These are phyloP conservation scores for Mytilinidion resinicola DNA, from an alignment of 495 filamentous ascomycete genomes.

Conservation along the genomic window DNA sequence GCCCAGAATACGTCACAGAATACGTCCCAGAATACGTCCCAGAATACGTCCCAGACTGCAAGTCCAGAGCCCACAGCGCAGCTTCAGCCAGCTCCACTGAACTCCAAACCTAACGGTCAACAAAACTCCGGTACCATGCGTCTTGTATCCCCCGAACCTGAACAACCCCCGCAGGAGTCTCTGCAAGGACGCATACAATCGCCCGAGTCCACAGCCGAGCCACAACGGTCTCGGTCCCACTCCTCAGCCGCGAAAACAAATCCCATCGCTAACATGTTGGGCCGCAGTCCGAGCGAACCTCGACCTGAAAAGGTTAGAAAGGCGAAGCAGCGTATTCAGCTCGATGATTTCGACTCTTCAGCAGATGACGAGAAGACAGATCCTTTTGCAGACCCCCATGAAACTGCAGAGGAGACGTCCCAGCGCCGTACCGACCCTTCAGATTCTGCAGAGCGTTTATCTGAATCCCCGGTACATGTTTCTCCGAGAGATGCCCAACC, in stretches of 20 bases:
- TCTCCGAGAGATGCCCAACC: conserved; percentile 39
- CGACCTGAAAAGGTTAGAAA: conserved; percentile 40
- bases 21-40: too few species aligned
- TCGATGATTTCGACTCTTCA: conserved; percentile 45
- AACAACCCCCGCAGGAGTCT: conserved; percentile 4
- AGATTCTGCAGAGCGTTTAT: conserved; percentile 45
- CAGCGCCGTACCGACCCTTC: conserved; percentile 6
- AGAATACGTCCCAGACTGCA: conserved; percentile 15
- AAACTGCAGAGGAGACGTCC: conserved; percentile 24
- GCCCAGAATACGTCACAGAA: background rate
- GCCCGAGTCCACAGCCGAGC: conserved; percentile 26
- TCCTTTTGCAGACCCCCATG: conserved; percentile 34
- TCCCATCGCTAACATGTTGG: conserved; percentile 29
- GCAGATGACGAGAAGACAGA: conserved; percentile 34
- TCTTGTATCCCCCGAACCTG: conserved; percentile 51
- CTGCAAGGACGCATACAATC: conserved; percentile 10
- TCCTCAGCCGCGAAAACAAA: conserved; percentile 30
- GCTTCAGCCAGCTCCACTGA: conserved; percentile 8
- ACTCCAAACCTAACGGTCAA: conserved; percentile 7
- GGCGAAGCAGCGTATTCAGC: conserved; percentile 41
- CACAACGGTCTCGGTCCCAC: conserved; percentile 27
- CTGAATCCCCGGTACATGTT: conserved; percentile 73
- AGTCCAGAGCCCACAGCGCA: conserved; percentile 23
- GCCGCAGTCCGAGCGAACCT: conserved; percentile 13
- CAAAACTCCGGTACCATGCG: conserved; percentile 47